Percentiles rank a stretch among this genome's conserved stretches.
Evolutionary conservation across 2,329 filamentous ascomycete genomes (phyloP).

Genomic region (Neonectria magnoliae): DNA sequence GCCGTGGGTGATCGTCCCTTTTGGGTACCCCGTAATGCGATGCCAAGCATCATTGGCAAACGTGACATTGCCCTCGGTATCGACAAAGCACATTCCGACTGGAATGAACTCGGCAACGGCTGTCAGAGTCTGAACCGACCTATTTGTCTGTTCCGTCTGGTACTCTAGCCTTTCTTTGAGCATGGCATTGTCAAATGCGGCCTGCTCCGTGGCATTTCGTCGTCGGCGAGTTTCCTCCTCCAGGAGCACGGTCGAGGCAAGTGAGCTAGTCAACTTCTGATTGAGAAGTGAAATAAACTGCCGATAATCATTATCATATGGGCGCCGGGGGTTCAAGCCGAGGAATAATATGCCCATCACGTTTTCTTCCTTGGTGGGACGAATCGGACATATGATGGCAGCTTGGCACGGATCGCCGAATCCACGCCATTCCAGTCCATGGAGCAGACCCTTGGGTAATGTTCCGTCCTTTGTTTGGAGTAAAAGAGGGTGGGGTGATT

Average conservation of each 20-base stretch:
- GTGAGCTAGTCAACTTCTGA: constrained; percentile 70
- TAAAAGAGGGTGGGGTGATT: constrained; percentile 51
- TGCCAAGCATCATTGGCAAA: constrained; percentile 78
- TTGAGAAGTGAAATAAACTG: constrained; percentile 68
- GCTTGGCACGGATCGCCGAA: constrained; percentile 73
- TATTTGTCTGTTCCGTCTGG: constrained; percentile 59
- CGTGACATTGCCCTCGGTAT: constrained; percentile 70
- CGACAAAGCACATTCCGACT: constrained; percentile 77
- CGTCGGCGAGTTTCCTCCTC: constrained; percentile 75
- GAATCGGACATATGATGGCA: constrained; percentile 75
- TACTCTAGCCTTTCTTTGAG: constrained; percentile 72
- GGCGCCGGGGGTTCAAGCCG: constrained; percentile 75
- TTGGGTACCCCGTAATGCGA: constrained; percentile 59
- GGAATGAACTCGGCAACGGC: constrained; percentile 78
- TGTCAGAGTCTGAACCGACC: constrained; percentile 72
- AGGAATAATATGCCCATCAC: constrained; percentile 75
- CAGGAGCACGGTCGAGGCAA: constrained; percentile 76
- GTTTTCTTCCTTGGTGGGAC: constrained; percentile 71
- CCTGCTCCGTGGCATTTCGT: constrained; percentile 61
- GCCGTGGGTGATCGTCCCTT: constrained; percentile 44
- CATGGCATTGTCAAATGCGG: constrained; percentile 73
- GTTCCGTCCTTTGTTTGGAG: constrained; percentile 60
- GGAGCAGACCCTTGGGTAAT: constrained; percentile 65
- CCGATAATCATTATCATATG: constrained; percentile 78
- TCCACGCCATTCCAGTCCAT: constrained; percentile 69